phyloP scores from a whole-genome alignment of 2,329 filamentous ascomycete species.

The Taxawa tesnikishii region DNA sequence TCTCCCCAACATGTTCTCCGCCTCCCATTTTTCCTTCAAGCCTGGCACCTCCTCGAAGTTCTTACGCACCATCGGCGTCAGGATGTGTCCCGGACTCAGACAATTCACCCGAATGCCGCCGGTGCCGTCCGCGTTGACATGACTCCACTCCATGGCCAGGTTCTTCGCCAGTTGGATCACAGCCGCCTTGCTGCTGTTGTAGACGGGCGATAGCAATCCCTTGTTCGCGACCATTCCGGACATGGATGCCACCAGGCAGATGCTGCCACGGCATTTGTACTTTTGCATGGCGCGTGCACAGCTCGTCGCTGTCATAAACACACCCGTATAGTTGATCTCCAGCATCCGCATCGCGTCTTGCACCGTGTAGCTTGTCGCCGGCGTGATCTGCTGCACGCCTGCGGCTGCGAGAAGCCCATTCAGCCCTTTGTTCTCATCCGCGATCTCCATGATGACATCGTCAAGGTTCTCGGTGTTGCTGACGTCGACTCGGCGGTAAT shows the following conservation, averaged over 20 bases:
- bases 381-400: constrained; percentile 16
- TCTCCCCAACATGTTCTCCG: constrained; percentile 20
- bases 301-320: constrained; percentile 35
- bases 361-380: constrained; percentile 18
- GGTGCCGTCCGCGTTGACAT: constrained; percentile 2
- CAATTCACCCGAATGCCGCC: constrained; percentile 19
- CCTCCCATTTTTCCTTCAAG: constrained; percentile 17
- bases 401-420: constrained; percentile 20
- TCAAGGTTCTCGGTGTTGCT: constrained; percentile 21
- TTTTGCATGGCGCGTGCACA: constrained; percentile 37
- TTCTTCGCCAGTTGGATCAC: constrained; percentile 10
- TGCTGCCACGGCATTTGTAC: constrained; percentile 35
- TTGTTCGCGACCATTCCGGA: constrained; percentile 38
- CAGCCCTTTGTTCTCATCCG: constrained; percentile 11
- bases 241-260: constrained; percentile 40
- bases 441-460: constrained; percentile 14
- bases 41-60: constrained; percentile 18
- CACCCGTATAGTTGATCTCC: constrained; percentile 37
- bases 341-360: constrained; percentile 29
- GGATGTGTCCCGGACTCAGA: constrained; percentile 21
- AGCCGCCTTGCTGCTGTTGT: constrained; percentile 25
- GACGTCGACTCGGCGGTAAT: constrained; percentile 36
- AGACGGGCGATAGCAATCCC: constrained; percentile 15
- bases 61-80: constrained; percentile 21
- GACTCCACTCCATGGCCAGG: constrained; percentile 12